Conservation (phyloP, 2,329 filamentous ascomycete species). For the Juglanconis oblonga region DNA sequence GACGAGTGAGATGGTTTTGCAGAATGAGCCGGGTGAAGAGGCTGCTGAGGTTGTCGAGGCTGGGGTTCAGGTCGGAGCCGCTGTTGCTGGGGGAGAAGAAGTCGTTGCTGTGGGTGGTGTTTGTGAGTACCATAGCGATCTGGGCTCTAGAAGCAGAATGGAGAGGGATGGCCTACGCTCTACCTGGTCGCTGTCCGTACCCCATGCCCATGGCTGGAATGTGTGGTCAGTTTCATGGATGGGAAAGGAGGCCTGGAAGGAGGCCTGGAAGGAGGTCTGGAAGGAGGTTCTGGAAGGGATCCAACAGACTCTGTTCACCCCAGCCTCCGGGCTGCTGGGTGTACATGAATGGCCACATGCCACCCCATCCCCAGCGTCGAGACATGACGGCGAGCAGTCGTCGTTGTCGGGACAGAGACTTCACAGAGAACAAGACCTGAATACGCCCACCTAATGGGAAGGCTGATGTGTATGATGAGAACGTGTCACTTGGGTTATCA, state of each 20-base stretch:
- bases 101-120: background rate
- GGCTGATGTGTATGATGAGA: too few species aligned
- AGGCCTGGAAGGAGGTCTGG: background rate
- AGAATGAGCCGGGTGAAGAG: constrained; percentile 17
- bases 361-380: constrained; percentile 2
- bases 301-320: constrained; percentile 12
- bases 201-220: constrained; percentile 6
- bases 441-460: too few species aligned
- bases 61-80: background rate
- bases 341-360: constrained; percentile 8
- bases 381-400: background rate
- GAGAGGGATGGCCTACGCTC: background rate
- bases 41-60: constrained; percentile 2
- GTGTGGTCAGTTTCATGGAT: background rate
- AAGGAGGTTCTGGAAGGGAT: background rate
- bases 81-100: background rate
- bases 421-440: too few species aligned
- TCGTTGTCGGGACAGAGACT: too few species aligned
- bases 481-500: too few species aligned
- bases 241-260: too few species aligned
- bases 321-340: constrained; percentile 13
- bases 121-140: too few species aligned
- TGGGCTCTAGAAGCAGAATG: too few species aligned
- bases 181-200: constrained; percentile 3
- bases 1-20: constrained; percentile 13